Conservation (phyloP, 306 rosid genomes). For the Bauhinia variegata region DNA sequence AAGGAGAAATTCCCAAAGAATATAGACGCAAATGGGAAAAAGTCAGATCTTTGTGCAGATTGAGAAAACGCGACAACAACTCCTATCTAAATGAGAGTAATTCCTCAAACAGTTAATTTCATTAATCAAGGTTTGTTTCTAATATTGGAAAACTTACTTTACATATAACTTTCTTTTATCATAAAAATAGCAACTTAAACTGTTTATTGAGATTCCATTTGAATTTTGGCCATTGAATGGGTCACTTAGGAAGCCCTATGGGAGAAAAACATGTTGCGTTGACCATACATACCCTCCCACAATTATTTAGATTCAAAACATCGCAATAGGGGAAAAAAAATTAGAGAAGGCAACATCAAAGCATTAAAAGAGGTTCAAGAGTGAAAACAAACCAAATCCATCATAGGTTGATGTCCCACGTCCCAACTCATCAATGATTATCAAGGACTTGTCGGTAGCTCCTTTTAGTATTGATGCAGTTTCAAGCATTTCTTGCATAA, state of each 20-base stretch:
- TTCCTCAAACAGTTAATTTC: not conserved
- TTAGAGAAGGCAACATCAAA: slow-evolving; percentile 13
- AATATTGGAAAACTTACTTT: not conserved
- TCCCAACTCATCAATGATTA: slow-evolving; percentile 95
- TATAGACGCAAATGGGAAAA: not conserved
- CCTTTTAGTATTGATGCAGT: slow-evolving; percentile 96
- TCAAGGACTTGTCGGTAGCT: slow-evolving; percentile 85
- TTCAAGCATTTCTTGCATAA: slow-evolving; percentile 99
- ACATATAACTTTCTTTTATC: not conserved
- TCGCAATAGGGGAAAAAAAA: not conserved
- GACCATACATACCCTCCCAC: slow-evolving; percentile 24
- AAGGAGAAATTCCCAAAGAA: not conserved
- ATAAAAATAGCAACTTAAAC: slow-evolving; percentile 11
- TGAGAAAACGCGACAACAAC: not conserved
- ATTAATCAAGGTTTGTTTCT: not conserved
- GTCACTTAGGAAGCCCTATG: slow-evolving; percentile 16
- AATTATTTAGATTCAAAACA: slow-evolving; percentile 24
- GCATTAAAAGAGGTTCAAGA: slow-evolving; percentile 30
- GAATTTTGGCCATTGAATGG: slow-evolving; percentile 4
- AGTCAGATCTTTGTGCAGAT: not conserved
- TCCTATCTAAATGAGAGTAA: slow-evolving; percentile 1
- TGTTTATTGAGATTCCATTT: slow-evolving; percentile 21
- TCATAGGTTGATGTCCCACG: slow-evolving; percentile 99
- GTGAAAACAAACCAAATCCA: slow-evolving; percentile 84
- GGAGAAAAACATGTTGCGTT: slow-evolving; percentile 15